A percentile compares a stretch with the other conserved stretches of the same genome.
Conservation (phyloP, 345 rosid species). For the Arabidopsis suecica region DNA sequence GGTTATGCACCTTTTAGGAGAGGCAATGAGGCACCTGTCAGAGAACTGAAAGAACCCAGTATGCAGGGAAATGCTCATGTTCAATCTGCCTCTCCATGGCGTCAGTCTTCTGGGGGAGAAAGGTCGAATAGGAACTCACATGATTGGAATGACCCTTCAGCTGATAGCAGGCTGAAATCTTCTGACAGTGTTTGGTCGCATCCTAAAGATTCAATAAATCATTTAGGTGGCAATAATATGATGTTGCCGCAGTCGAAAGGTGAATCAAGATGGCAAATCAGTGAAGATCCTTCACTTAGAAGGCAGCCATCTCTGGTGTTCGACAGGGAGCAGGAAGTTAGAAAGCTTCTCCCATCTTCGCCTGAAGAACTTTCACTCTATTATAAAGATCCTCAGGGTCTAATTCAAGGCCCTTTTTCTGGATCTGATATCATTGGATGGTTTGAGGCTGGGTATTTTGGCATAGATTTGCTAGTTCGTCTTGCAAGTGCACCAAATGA, state of each 20-base stretch:
- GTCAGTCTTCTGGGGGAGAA: constrained; percentile 58
- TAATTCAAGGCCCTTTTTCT: constrained; percentile 87
- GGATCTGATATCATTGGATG: constrained; percentile 95
- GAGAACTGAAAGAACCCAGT: constrained; percentile 48
- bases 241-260: constrained; percentile 56
- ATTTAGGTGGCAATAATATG: constrained; percentile 53
- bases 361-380: constrained; percentile 78
- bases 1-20: constrained; percentile 52
- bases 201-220: constrained; percentile 54
- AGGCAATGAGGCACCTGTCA: constrained; percentile 53
- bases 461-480: constrained; percentile 87
- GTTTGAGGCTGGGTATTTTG: constrained; percentile 97
- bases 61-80: constrained; percentile 53
- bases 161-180: constrained; percentile 53
- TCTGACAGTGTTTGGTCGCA: constrained; percentile 60
- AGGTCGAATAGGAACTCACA: constrained; percentile 46
- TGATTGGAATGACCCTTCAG: constrained; percentile 59
- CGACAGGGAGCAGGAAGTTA: constrained; percentile 77
- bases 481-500: constrained; percentile 72
- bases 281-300: constrained; percentile 61
- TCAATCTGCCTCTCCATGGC: constrained; percentile 59
- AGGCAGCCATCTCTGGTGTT: constrained; percentile 66
- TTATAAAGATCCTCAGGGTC: constrained; percentile 97
- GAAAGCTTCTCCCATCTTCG: constrained; percentile 59
- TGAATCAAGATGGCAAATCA: constrained; percentile 59